A percentile compares a stretch with the other conserved stretches of the same genome.
phyloP scores from a whole-genome alignment of 495 filamentous ascomycete genomes.

The Diplogelasinospora grovesii region DNA sequence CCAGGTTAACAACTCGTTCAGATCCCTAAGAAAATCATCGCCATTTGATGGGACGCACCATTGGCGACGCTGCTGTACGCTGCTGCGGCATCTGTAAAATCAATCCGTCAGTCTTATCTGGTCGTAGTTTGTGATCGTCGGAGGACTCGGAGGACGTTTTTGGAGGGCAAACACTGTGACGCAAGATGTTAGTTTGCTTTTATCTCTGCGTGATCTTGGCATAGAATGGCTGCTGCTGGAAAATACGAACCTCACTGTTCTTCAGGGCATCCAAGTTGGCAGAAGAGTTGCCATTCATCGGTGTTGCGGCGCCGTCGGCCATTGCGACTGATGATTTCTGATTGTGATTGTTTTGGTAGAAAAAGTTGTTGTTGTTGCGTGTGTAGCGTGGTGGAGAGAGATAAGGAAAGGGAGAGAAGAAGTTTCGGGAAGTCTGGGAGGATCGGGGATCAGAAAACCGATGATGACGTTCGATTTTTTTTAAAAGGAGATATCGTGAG shows the following conservation, averaged over 20 bases:
- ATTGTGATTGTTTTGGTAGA: no score
- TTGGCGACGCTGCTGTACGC: conserved; percentile 34
- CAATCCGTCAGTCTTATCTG: conserved; percentile 15
- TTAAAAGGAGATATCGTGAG: neutral
- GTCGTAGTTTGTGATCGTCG: neutral
- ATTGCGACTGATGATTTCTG: conserved; percentile 22
- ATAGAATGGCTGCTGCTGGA: conserved; percentile 2
- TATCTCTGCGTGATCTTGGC: conserved; percentile 6
- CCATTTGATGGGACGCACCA: conserved; percentile 27
- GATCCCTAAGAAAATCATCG: no score
- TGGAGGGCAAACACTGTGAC: conserved; percentile 25
- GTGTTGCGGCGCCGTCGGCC: conserved; percentile 25
- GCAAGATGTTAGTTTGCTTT: conserved; percentile 28
- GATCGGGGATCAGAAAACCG: neutral
- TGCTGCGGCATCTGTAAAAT: conserved; percentile 32
- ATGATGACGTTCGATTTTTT: neutral
- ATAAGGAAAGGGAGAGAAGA: neutral
- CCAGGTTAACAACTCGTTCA: conserved; percentile 18
- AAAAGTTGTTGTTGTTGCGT: conserved; percentile 3
- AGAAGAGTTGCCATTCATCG: conserved; percentile 20
- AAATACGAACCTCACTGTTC: conserved; percentile 40
- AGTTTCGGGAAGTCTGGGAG: no score
- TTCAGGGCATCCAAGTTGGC: conserved; percentile 31
- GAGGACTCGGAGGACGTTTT: conserved; percentile 9
- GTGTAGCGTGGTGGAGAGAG: conserved; percentile 3